Evolutionary conservation across 2,329 filamentous ascomycete genomes (phyloP), one percentile per base, ranked within the genome.

Genomic region (Verticillium albo-atrum): DNA sequence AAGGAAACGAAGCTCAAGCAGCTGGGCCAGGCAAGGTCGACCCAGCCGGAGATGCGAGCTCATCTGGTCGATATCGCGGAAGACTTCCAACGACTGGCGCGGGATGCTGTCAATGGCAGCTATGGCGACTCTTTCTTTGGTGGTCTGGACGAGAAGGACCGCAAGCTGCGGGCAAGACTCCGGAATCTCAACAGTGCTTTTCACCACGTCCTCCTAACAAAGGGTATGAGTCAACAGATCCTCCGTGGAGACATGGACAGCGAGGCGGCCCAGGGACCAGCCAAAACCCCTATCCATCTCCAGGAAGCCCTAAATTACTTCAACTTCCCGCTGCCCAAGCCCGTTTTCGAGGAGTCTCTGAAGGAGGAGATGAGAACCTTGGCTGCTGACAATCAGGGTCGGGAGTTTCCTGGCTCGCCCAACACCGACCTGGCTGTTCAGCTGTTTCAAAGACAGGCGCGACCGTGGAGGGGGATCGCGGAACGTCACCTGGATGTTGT

Each of bases 361-460:
- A 55, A 27, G 14, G 15, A n/a, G 7, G 71, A 23, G 20, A 61
- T 0, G 72, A 77, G 61, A 76, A 82, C 6, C 58, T 72, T 47
- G 51, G 72, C 0, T 69, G 74, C 2, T 66, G 70, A 68, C 30
- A 77, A 68, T 12, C 77, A 77, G 34, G 85, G 83, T 1, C 70
- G 79, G 6, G 87, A 90, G 66, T 70, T 89, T 0, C 82, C 83
- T 0, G 84, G 86, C 0, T 82, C 75, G 0, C 88, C 85, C 69
- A 86, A 87, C 63, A 81, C 86, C 0, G 67, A 84, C 62, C 73
- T 89, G 10, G 77, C 89, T 0, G 72, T 74, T 0, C 80, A 87
- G 27, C 68, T 90, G 0, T 90, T 90, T 68, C 72, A 71, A 26
- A 78, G 86, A 55, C 85, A 89, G 61, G 85, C 79, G 0, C 56